Evolutionary conservation across 1,284 basidiomycete genomes (phyloP).

Genomic region (Naganishia sp.): DNA sequence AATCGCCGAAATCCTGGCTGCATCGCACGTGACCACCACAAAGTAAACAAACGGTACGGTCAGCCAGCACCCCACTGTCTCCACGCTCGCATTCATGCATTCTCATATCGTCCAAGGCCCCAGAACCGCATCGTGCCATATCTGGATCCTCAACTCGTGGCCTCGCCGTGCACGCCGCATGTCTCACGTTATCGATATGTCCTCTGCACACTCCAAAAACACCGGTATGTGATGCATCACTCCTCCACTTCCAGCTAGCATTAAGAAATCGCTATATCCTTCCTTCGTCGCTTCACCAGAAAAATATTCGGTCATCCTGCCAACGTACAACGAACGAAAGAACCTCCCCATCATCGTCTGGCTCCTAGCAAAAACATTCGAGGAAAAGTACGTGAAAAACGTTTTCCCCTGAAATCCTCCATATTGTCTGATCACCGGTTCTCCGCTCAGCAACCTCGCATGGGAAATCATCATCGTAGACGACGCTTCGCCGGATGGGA

Average conservation of each 20-base stretch:
- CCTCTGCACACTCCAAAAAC: constrained; percentile 16
- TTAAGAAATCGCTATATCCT: too few relatives aligned
- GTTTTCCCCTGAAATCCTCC: not conserved
- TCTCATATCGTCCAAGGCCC: not conserved
- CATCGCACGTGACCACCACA: constrained; percentile 14
- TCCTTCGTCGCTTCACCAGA: constrained; percentile 33
- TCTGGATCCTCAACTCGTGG: not conserved
- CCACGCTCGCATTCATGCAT: not conserved
- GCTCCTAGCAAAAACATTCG: constrained; percentile 74
- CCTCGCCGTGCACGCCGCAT: constrained; percentile 16
- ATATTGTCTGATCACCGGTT: not conserved
- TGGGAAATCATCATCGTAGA: constrained; percentile 92
- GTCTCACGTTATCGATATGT: constrained; percentile 35
- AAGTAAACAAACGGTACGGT: constrained; percentile 19
- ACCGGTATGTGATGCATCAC: not conserved
- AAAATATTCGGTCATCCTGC: constrained; percentile 85
- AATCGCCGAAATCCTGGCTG: constrained; percentile 22
- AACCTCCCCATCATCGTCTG: constrained; percentile 85
- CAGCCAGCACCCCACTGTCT: not conserved
- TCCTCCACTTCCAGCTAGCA: not conserved
- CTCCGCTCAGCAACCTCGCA: constrained; percentile 45
- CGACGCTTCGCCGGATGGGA: constrained; percentile 88
- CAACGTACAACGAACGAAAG: constrained; percentile 90
- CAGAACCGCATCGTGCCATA: not conserved
- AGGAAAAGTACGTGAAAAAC: constrained; percentile 63